These are phyloP conservation scores for Metschnikowia lachancei DNA, from an alignment of 805 yeast species.

Conservation along the genomic window DNA sequence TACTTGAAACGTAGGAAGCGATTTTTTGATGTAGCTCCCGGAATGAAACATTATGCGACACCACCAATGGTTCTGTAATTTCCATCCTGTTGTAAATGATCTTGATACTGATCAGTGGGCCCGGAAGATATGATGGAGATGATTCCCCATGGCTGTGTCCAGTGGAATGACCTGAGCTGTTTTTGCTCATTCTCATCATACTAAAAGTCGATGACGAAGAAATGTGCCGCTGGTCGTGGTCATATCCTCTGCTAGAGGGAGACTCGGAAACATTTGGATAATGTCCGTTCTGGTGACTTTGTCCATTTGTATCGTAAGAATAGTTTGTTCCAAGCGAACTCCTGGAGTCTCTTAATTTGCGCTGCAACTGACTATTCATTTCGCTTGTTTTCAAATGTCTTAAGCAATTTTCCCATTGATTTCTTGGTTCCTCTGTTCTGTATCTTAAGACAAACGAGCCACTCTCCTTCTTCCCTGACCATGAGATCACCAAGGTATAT, in stretches of 20 bases:
- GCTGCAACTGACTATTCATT: constrained; percentile 39
- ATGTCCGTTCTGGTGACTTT: constrained; percentile 5
- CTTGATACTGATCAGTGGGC: constrained; percentile 23
- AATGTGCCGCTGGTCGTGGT: constrained; percentile 38
- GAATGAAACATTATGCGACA: constrained; percentile 31
- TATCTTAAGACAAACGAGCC: constrained; percentile 83
- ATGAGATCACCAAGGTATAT: constrained; percentile 61
- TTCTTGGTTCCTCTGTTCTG: constrained; percentile 76
- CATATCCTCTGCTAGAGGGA: constrained; percentile 13
- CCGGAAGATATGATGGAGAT: constrained; percentile 10
- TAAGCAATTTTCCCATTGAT: constrained; percentile 76
- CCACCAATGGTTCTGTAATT: constrained; percentile 28
- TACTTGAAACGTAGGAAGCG: constrained; percentile 45
- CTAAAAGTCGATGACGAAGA: constrained; percentile 44
- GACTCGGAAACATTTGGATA: constrained; percentile 4
- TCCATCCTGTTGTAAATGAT: constrained; percentile 34
- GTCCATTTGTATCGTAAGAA: constrained; percentile 24
- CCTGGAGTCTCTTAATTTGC: constrained; percentile 36
- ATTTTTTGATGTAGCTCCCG: constrained; percentile 65
- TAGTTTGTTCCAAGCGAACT: constrained; percentile 27
- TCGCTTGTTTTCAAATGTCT: constrained; percentile 46
- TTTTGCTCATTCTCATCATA: constrained; percentile 37
- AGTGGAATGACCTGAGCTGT: constrained; percentile 19
- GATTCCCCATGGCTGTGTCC: constrained; percentile 12
- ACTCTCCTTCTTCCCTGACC: constrained; percentile 85